A percentile compares a stretch with the other conserved stretches of the same genome.
These are phyloP conservation scores for Micractinium conductrix DNA, from an alignment of 139 green algal genomes.

Conservation along the genomic window DNA sequence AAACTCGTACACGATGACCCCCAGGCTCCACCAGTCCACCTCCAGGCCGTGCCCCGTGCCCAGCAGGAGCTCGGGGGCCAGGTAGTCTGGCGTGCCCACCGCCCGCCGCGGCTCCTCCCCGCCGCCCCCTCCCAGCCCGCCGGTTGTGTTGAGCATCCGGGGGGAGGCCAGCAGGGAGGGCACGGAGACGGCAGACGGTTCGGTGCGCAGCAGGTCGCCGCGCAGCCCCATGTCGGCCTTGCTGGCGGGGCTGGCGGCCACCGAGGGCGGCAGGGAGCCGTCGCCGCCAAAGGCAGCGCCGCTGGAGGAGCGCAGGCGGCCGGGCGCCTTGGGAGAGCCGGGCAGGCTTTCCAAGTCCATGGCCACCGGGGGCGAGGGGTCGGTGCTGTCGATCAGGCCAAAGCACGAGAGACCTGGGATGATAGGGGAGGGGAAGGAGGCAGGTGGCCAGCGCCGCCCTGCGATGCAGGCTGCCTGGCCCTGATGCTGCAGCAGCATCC, in stretches of 20 bases:
- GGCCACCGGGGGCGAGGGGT: conserved; percentile 43
- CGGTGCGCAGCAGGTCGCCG: background rate
- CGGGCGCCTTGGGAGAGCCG: background rate
- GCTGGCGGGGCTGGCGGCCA: conserved; percentile 33
- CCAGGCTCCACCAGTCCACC: conserved; percentile 94
- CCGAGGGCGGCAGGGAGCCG: conserved; percentile 5
- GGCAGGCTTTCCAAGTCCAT: conserved; percentile 45
- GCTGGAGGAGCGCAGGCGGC: background rate
- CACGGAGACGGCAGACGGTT: background rate
- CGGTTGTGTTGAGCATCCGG: background rate
- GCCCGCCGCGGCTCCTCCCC: conserved; percentile 50
- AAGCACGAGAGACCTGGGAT: conserved; percentile 79
- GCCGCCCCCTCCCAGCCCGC: background rate
- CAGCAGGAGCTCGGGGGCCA: conserved; percentile 92
- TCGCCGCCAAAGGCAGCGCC: background rate
- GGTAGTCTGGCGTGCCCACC: conserved; percentile 95
- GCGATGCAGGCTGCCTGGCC: too few species aligned
- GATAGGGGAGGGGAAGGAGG: too few species aligned
- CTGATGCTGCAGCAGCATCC: too few species aligned
- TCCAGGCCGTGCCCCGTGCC: conserved; percentile 77
- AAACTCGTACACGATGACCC: conserved; percentile 91
- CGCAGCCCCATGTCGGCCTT: conserved; percentile 30
- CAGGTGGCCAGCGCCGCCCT: too few species aligned
- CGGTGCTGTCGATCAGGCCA: conserved; percentile 80
- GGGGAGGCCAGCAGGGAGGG: conserved; percentile 19